phyloP scores from a whole-genome alignment of 192 early-diverging fungal genomes.

The Phlyctochytrium arcticum region DNA sequence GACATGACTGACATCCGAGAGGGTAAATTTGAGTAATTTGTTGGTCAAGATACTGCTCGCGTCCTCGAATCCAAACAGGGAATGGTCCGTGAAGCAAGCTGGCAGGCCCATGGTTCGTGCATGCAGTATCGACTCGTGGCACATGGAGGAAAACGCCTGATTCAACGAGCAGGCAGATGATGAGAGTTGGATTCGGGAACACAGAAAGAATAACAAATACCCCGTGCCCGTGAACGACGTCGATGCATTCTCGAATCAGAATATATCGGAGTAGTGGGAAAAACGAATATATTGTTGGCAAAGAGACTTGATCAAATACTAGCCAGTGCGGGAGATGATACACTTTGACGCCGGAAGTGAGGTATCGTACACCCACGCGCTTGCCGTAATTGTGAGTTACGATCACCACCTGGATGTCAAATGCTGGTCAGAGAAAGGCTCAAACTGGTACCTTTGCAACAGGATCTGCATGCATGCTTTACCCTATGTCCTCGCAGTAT shows the following conservation, averaged over 20 bases:
- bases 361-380: conserved; percentile 74
- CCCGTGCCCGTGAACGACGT: conserved; percentile 95
- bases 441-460: too few relatives aligned
- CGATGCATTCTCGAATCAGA: conserved; percentile 82
- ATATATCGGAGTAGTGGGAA: conserved; percentile 93
- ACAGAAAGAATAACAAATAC: conserved; percentile 4
- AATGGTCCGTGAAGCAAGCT: conserved; percentile 95
- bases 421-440: too few relatives aligned
- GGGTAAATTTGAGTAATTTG: conserved; percentile 94
- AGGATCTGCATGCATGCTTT: too few relatives aligned
- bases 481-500: conserved; percentile 91
- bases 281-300: conserved; percentile 80
- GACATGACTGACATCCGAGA: conserved; percentile 95
- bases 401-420: conserved; percentile 74
- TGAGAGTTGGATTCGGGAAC: neutral
- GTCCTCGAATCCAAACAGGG: conserved; percentile 95
- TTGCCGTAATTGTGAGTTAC: conserved; percentile 87
- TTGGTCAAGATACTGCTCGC: conserved; percentile 88
- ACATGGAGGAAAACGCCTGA: conserved; percentile 87
- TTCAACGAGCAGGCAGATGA: neutral
- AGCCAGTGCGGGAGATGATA: conserved; percentile 89
- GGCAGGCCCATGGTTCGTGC: conserved; percentile 92
- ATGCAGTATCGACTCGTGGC: conserved; percentile 93
- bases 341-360: conserved; percentile 90
- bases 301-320: conserved; percentile 78